Evolutionary conservation across 768 basidiomycete genomes (phyloP), one percentile per base, ranked within the genome.

Genomic region (Amanita polypyramis): DNA sequence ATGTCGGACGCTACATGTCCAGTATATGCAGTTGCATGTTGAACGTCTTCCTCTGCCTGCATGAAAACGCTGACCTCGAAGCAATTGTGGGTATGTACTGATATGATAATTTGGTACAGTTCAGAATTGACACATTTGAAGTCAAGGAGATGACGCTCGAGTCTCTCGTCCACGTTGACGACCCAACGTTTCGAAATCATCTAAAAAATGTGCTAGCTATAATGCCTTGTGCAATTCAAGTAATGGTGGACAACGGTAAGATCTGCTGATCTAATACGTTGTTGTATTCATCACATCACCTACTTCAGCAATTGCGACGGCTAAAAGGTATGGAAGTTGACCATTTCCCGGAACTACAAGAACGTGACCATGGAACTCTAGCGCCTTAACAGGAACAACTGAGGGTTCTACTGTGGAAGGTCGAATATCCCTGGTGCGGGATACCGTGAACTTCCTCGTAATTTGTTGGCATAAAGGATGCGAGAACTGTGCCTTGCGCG

Each of bases 121-220:
- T 25, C 29, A 8, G 12, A 17, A 19, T 25, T 34, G 32, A 15
- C 33, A 8, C 44, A 34, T 43, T 32, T 7, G 33, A 46, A 70
- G 69, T 63, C 39, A 65, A 60, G 39, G 60, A 64, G 30, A 47
- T 60, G 14, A 53, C 66, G 11, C 42, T 72, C 5, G 65, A 65
- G 30, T 19, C 47, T 17, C 33, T 49, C 9, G 9, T 42, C 21
- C 32, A 25, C 5, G n/a, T 49, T 27, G 40, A 49, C n/a, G 21
- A 35, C 32, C 23, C 39, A 21, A 42, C 20, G 15, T 49, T 49
- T 15, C 29, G 9, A 34, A 33, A 12, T 20, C 39, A 49, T 5
- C 14, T 42, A n/a, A 27, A 21, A 12, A 9, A n/a, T 49, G 14
- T 15, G 19, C 20, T 49, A 29, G 20, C 20, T 21, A 21, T 32